phyloP scores from a whole-genome alignment of 371 early-diverging fungal species.

The Syncephalastrum monosporum region DNA sequence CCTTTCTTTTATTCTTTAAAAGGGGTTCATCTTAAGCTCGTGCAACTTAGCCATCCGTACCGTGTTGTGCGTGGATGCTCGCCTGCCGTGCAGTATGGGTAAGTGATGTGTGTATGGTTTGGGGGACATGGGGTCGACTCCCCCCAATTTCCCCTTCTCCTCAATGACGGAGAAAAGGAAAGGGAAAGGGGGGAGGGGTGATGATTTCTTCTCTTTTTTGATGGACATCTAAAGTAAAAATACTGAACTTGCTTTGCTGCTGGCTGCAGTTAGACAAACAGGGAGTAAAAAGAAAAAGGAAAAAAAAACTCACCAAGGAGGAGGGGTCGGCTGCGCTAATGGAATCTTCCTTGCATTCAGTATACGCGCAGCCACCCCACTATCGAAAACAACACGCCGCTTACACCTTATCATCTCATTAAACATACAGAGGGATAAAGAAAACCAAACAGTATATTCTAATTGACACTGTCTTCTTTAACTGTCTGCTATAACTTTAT shows the following conservation, averaged over 20 bases:
- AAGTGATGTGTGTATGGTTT: slow-evolving; percentile 1
- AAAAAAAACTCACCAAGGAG: slow-evolving; percentile 2
- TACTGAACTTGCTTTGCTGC: too few relatives aligned
- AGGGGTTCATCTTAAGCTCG: slow-evolving; percentile 13
- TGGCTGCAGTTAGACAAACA: too few relatives aligned
- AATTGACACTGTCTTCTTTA: too few relatives aligned
- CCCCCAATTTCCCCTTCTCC: too few relatives aligned
- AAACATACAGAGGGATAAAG: too few relatives aligned
- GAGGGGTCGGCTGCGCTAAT: slow-evolving; percentile 8
- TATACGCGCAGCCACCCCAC: slow-evolving; percentile 5
- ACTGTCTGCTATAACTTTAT: too few relatives aligned
- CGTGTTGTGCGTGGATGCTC: slow-evolving; percentile 3
- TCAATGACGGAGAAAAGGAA: slow-evolving; percentile 4
- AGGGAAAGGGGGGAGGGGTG: slow-evolving; percentile 1
- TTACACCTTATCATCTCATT: too few relatives aligned
- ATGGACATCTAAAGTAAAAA: too few relatives aligned
- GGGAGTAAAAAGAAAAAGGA: neutral
- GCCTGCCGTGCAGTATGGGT: neutral
- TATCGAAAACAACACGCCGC: too few relatives aligned
- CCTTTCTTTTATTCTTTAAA: slow-evolving; percentile 9
- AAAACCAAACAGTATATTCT: too few relatives aligned
- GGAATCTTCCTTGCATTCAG: slow-evolving; percentile 12
- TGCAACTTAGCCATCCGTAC: slow-evolving; percentile 7
- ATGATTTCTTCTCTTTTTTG: slow-evolving; percentile 3
- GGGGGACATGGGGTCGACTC: neutral